Percentiles rank a stretch among this genome's conserved stretches.
These are phyloP conservation scores for Phoma sp. DNA, from an alignment of 2,329 filamentous ascomycete genomes.

Conservation along the genomic window DNA sequence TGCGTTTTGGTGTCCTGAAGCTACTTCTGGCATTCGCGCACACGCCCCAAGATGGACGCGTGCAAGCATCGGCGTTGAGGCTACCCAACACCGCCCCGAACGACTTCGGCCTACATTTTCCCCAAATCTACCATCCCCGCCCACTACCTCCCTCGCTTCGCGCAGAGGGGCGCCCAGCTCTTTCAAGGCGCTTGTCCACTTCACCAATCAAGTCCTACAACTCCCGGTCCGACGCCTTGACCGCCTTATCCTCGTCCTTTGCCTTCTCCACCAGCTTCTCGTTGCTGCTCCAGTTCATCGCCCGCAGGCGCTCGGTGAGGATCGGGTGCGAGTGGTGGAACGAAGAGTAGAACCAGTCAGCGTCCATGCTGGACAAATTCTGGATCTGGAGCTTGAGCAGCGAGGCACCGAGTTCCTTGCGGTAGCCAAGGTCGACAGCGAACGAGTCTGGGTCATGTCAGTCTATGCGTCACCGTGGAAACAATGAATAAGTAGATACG, in stretches of 20 bases:
- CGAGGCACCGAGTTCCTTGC: constrained; percentile 79
- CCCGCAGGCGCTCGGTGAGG: constrained; percentile 88
- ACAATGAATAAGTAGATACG: constrained; percentile 7
- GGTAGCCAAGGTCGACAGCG: constrained; percentile 83
- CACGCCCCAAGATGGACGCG: neutral
- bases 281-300: constrained; percentile 82
- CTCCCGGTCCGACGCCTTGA: constrained; percentile 78
- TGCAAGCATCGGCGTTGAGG: neutral
- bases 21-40: neutral
- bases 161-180: neutral
- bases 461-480: neutral
- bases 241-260: constrained; percentile 63
- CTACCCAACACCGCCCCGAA: neutral
- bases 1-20: neutral
- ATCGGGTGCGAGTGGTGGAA: constrained; percentile 99
- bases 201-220: constrained; percentile 57
- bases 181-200: neutral
- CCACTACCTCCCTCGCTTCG: neutral
- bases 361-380: constrained; percentile 98
- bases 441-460: constrained; percentile 68
- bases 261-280: constrained; percentile 60
- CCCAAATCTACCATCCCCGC: neutral
- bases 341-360: constrained; percentile 96
- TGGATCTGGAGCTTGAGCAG: constrained; percentile 98
- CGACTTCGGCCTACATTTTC: neutral